phyloP scores from a whole-genome alignment of 352 stramenopile genomes.

The Phytophthora brassicae region DNA sequence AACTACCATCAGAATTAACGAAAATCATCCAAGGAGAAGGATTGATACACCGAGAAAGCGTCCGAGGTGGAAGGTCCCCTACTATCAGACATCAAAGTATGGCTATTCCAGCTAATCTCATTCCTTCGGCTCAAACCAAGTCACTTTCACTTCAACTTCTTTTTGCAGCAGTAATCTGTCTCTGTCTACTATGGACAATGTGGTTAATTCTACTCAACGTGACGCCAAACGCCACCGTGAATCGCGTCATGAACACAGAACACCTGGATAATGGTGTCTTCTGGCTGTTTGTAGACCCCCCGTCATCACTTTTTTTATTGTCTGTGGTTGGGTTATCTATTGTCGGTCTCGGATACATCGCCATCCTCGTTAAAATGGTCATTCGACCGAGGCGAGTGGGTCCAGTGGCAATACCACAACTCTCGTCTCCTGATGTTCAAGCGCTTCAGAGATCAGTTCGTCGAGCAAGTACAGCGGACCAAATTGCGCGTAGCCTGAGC shows the following conservation, averaged over 20 bases:
- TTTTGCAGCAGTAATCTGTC: constrained; percentile 16
- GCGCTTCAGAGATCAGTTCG: background rate
- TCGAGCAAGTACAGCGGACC: background rate
- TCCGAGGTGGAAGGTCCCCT: constrained; percentile 2
- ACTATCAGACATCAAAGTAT: background rate
- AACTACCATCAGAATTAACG: constrained; percentile 6
- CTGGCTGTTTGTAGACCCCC: constrained; percentile 29
- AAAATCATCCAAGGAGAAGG: constrained; percentile 4
- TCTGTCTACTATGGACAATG: constrained; percentile 24
- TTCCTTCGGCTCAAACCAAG: background rate
- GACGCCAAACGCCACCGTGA: constrained; percentile 27
- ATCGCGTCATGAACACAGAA: constrained; percentile 31
- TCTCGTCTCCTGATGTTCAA: background rate
- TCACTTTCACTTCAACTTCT: constrained; percentile 13
- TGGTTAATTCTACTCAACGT: constrained; percentile 32
- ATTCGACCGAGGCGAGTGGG: constrained; percentile 9
- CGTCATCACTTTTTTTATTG: constrained; percentile 1
- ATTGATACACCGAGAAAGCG: background rate
- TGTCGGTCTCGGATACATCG: constrained; percentile 21
- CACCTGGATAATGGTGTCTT: constrained; percentile 34
- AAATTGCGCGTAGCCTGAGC: constrained; percentile 7
- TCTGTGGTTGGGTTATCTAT: constrained; percentile 11
- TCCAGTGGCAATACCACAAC: background rate
- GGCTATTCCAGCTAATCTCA: constrained; percentile 1
- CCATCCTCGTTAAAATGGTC: constrained; percentile 15